Conservation (phyloP, 331 rosid species). For the Acacia pycnantha region DNA sequence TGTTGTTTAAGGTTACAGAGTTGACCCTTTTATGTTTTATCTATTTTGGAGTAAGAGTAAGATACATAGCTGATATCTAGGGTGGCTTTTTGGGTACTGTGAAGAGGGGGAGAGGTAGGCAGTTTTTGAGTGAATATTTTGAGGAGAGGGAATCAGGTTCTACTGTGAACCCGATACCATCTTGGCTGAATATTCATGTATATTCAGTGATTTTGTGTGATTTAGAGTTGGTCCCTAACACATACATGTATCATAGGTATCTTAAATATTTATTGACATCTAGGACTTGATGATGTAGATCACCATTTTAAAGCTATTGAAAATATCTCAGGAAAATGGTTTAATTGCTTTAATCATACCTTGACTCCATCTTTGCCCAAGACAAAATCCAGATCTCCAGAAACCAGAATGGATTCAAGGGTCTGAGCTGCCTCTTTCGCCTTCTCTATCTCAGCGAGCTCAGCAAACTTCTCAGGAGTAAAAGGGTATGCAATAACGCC, state of each 20-base stretch:
- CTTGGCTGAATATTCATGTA: too few species aligned
- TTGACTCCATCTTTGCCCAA: slow-evolving; percentile 53
- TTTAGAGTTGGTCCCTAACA: too few species aligned
- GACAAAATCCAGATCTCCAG: slow-evolving; percentile 54
- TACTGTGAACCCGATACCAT: too few species aligned
- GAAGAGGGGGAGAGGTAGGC: too few species aligned
- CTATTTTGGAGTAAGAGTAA: too few species aligned
- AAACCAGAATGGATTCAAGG: slow-evolving; percentile 60
- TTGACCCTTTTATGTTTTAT: too few species aligned
- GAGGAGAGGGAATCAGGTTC: too few species aligned
- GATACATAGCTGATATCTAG: too few species aligned
- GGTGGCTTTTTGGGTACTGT: too few species aligned
- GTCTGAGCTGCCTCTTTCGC: slow-evolving; percentile 61
- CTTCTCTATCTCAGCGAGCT: slow-evolving; percentile 56
- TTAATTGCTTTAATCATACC: slow-evolving; percentile 34
- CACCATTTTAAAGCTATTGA: background rate
- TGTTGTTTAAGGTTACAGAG: too few species aligned
- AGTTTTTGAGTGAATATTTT: too few species aligned
- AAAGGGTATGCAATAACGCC: slow-evolving; percentile 69
- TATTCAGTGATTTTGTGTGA: too few species aligned
- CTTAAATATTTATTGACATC: background rate
- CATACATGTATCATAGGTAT: background rate
- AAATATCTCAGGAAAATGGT: background rate
- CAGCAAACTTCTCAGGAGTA: slow-evolving; percentile 62
- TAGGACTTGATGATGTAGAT: background rate